These are phyloP conservation scores for Kokia cookei DNA, from an alignment of 441 rosid genomes.

Conservation along the genomic window DNA sequence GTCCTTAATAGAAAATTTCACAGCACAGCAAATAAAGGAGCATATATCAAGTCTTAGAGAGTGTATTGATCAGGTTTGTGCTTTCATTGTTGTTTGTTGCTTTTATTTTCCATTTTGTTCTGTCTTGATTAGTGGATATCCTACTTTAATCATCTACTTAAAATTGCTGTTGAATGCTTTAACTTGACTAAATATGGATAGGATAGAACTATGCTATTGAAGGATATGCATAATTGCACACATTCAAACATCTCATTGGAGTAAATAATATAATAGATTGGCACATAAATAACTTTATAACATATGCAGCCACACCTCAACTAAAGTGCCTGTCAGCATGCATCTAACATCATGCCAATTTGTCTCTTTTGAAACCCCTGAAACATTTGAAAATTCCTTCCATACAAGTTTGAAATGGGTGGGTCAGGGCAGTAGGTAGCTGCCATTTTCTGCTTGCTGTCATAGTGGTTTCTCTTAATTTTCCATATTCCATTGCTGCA, in stretches of 20 bases:
- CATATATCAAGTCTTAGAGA: slow-evolving; percentile 50
- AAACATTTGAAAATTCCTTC: no score
- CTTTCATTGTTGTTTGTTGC: slow-evolving; percentile 3
- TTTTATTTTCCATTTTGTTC: neutral
- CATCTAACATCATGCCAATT: neutral
- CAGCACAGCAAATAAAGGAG: slow-evolving; percentile 44
- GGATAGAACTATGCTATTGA: neutral
- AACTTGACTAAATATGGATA: neutral
- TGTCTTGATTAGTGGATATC: neutral
- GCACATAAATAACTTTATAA: neutral
- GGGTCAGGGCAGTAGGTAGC: neutral
- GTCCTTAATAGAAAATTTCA: slow-evolving; percentile 51
- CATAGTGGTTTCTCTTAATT: neutral
- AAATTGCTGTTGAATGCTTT: neutral
- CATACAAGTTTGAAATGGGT: neutral
- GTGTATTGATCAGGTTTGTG: slow-evolving; percentile 37
- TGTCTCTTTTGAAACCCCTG: neutral
- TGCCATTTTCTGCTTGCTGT: neutral
- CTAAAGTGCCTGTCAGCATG: neutral
- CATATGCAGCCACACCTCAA: neutral
- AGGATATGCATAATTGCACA: neutral
- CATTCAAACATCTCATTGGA: neutral
- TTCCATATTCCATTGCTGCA: neutral
- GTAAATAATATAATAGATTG: neutral
- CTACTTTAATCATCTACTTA: neutral